These are phyloP conservation scores for Candida anglica DNA, from an alignment of 805 yeast genomes.

Conservation along the genomic window DNA sequence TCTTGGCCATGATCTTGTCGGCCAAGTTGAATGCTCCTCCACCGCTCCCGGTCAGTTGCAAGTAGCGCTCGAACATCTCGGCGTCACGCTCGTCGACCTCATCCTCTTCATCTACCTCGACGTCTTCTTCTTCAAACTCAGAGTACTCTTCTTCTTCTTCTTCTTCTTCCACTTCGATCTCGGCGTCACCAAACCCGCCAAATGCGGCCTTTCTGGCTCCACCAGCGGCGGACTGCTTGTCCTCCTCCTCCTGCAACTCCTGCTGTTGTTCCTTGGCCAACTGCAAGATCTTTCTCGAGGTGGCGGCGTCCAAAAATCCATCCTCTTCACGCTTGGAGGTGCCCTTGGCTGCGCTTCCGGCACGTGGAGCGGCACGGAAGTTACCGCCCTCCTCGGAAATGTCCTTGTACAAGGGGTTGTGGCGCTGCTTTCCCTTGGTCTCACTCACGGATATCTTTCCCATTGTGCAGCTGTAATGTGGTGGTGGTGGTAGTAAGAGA, in stretches of 20 bases:
- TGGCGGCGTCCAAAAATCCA: constrained; percentile 69
- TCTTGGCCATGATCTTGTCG: constrained; percentile 88
- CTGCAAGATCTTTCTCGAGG: constrained; percentile 81
- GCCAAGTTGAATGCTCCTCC: constrained; percentile 67
- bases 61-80: constrained; percentile 75
- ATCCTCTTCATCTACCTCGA: constrained; percentile 49
- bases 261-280: constrained; percentile 92
- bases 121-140: constrained; percentile 48
- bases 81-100: constrained; percentile 79
- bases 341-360: constrained; percentile 15
- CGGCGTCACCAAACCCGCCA: constrained; percentile 5
- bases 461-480: constrained; percentile 37
- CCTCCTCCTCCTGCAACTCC: constrained; percentile 64
- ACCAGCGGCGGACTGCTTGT: constrained; percentile 8
- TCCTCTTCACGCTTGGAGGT: constrained; percentile 44
- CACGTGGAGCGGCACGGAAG: constrained; percentile 44
- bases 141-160: constrained; percentile 51
- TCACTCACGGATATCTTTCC: constrained; percentile 59
- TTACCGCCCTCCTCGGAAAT: constrained; percentile 72
- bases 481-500: neutral
- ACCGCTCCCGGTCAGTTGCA: constrained; percentile 35
- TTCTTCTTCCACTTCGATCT: constrained; percentile 30
- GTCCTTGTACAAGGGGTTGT: constrained; percentile 77
- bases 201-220: constrained; percentile 4
- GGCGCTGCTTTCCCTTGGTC: constrained; percentile 58